Conservation (phyloP, 2,329 filamentous ascomycete species). For the Talaromyces pinophilus region DNA sequence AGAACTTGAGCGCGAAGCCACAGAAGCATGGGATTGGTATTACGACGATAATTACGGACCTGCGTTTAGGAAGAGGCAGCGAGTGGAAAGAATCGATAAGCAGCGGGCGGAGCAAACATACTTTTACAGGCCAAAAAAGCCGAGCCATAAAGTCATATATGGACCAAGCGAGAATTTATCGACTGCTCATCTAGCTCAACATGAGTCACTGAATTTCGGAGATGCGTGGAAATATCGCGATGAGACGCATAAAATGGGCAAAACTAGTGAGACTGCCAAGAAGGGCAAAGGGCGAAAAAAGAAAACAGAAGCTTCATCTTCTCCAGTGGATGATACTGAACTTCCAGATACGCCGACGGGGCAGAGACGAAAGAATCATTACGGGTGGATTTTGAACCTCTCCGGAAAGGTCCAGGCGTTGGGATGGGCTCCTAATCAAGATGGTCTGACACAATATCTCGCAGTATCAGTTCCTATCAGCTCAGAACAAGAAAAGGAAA, state of each 20-base stretch:
- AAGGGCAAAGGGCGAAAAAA: conserved; percentile 27
- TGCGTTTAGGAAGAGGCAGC: conserved; percentile 48
- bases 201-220: conserved; percentile 48
- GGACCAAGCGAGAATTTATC: conserved; percentile 52
- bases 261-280: neutral
- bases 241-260: conserved; percentile 18
- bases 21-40: conserved; percentile 57
- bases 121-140: conserved; percentile 37
- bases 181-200: conserved; percentile 44
- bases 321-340: conserved; percentile 3
- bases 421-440: conserved; percentile 50
- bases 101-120: conserved; percentile 45
- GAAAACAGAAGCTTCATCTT: neutral
- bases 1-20: conserved; percentile 48
- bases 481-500: conserved; percentile 38
- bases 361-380: conserved; percentile 32
- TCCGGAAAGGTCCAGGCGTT: conserved; percentile 55
- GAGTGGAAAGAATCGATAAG: conserved; percentile 35
- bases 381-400: conserved; percentile 59
- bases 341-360: conserved; percentile 18
- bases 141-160: conserved; percentile 51
- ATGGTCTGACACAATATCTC: conserved; percentile 57
- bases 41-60: conserved; percentile 43
- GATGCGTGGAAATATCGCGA: conserved; percentile 41
- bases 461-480: conserved; percentile 50